Percentiles rank a stretch among this genome's conserved stretches.
Conservation (phyloP, 202 grass and related monocot species). For the Cymbopogon flexuosus region DNA sequence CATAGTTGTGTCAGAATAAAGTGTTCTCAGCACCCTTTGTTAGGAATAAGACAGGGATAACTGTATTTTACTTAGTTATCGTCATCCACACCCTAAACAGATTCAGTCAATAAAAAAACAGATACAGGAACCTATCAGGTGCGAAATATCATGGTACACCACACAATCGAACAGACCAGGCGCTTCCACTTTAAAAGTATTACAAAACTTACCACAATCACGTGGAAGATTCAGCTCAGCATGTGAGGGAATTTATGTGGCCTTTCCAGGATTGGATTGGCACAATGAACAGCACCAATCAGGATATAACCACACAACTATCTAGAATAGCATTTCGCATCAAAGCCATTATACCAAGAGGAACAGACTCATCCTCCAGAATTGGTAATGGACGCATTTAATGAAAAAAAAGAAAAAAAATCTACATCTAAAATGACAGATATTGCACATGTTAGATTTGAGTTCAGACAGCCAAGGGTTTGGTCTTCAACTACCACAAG, state of each 20-base stretch:
- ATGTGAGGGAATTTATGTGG: slow-evolving; percentile 27
- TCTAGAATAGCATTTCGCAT: slow-evolving; percentile 22
- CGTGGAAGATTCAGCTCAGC: background rate
- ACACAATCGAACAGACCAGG: background rate
- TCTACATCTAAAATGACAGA: background rate
- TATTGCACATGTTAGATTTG: background rate
- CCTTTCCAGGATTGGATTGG: slow-evolving; percentile 66
- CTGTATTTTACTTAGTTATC: slow-evolving; percentile 49
- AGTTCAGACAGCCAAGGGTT: slow-evolving; percentile 58
- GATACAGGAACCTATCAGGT: background rate
- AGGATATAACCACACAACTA: slow-evolving; percentile 68
- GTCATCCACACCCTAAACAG: slow-evolving; percentile 22
- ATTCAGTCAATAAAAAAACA: accelerated
- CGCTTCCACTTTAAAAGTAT: slow-evolving; percentile 11
- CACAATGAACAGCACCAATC: slow-evolving; percentile 46
- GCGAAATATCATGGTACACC: background rate
- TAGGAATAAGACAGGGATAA: slow-evolving; percentile 52
- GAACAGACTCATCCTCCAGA: slow-evolving; percentile 44
- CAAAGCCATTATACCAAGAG: slow-evolving; percentile 54
- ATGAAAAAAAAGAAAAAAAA: background rate
- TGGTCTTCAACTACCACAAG: slow-evolving; percentile 36
- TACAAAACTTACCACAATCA: slow-evolving; percentile 31
- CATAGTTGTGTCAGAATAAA: slow-evolving; percentile 29
- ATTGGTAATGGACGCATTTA: slow-evolving; percentile 60
- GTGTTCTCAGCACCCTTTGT: slow-evolving; percentile 44